A percentile compares a stretch with the other conserved stretches of the same genome.
Evolutionary conservation across 768 basidiomycete species (phyloP).

Genomic region (Termitomyces bulborhizus): DNA sequence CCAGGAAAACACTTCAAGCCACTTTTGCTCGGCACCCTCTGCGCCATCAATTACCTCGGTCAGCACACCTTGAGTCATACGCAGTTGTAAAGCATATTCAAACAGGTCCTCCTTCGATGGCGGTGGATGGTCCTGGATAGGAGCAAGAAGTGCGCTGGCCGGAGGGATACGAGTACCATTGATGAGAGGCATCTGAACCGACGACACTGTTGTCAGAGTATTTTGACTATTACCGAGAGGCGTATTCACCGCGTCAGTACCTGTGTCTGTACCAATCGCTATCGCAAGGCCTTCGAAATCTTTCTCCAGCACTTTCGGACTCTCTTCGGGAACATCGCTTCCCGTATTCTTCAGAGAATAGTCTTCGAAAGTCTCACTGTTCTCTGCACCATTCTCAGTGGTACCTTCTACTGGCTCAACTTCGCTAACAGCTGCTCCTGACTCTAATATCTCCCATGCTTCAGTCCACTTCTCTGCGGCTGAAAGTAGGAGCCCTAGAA

Average conservation of each 20-base stretch:
- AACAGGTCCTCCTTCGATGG: constrained; percentile 57
- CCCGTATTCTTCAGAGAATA: neutral
- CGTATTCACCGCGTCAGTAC: neutral
- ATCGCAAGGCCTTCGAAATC: neutral
- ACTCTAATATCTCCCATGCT: constrained; percentile 69
- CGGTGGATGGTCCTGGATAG: constrained; percentile 39
- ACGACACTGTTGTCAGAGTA: constrained; percentile 3
- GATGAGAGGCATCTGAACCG: constrained; percentile 11
- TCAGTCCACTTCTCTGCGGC: constrained; percentile 75
- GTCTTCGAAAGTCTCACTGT: neutral
- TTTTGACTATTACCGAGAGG: neutral
- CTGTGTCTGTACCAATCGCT: neutral
- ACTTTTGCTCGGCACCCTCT: constrained; percentile 72
- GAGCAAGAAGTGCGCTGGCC: constrained; percentile 35
- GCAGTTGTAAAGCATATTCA: constrained; percentile 74
- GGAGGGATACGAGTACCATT: constrained; percentile 30
- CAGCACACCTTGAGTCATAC: constrained; percentile 80
- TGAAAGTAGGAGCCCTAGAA: constrained; percentile 77
- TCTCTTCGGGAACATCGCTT: neutral
- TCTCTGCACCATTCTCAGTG: constrained; percentile 12
- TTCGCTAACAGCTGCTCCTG: constrained; percentile 53
- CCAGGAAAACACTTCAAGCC: constrained; percentile 85
- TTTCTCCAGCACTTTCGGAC: neutral
- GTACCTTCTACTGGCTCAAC: constrained; percentile 16
- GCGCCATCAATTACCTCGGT: constrained; percentile 82